A percentile compares a stretch with the other conserved stretches of the same genome.
These are phyloP conservation scores for Serendipita vermifera DNA, from an alignment of 768 basidiomycete genomes.

Conservation along the genomic window DNA sequence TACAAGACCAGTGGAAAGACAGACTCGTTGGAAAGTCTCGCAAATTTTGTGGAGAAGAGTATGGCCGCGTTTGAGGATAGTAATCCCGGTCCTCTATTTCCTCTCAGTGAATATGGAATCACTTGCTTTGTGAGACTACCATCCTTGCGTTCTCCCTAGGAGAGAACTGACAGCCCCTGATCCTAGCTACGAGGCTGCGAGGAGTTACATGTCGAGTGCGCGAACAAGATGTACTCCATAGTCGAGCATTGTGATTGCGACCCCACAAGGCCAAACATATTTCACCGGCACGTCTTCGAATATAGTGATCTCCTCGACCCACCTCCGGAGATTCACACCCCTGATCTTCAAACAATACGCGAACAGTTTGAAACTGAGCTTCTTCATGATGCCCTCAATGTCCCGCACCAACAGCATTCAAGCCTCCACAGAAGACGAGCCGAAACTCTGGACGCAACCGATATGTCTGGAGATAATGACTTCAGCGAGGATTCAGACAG, in stretches of 20 bases:
- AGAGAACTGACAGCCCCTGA: background rate
- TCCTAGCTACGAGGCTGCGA: background rate
- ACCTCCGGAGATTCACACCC: background rate
- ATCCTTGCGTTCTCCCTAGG: background rate
- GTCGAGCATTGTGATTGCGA: background rate
- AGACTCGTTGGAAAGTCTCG: background rate
- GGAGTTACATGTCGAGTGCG: background rate
- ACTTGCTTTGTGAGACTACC: background rate
- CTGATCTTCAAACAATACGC: no score
- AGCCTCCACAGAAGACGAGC: no score
- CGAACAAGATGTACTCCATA: background rate
- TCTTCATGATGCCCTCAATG: no score
- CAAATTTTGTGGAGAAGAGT: background rate
- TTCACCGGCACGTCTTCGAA: background rate
- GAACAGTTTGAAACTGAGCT: no score
- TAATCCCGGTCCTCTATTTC: background rate
- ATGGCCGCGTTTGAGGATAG: background rate
- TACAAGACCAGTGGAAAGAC: background rate
- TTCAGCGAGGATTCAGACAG: no score
- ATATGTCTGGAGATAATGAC: no score
- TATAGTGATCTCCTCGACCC: background rate
- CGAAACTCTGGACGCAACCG: no score
- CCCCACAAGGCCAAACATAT: background rate
- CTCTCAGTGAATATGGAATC: background rate
- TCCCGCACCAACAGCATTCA: no score